Conservation (phyloP, 2,329 filamentous ascomycete species). For the Fusarium pininemorale region DNA sequence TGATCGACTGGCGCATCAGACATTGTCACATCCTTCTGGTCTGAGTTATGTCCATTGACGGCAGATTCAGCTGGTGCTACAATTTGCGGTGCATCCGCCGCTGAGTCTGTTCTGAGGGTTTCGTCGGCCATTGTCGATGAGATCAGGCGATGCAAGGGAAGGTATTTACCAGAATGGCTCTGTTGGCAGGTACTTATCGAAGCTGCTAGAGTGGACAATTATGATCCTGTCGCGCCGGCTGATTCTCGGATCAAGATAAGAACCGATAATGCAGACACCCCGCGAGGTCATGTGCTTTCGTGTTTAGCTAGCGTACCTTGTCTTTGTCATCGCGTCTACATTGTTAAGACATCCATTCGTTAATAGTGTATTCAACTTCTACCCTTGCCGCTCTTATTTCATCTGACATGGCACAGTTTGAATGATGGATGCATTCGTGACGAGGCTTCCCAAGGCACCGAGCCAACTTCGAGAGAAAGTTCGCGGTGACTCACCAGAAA, state of each 20-base stretch:
- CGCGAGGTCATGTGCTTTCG: constrained; percentile 52
- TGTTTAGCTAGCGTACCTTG: constrained; percentile 39
- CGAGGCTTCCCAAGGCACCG: constrained; percentile 39
- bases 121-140: constrained; percentile 46
- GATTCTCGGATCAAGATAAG: constrained; percentile 31
- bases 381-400: neutral
- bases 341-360: neutral
- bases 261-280: neutral
- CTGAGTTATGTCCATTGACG: constrained; percentile 32
- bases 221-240: constrained; percentile 36
- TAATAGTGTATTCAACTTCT: neutral
- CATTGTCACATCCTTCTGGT: constrained; percentile 55
- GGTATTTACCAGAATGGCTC: neutral
- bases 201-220: neutral
- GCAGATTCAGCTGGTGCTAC: constrained; percentile 34
- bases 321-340: constrained; percentile 27
- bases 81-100: constrained; percentile 32
- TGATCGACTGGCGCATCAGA: constrained; percentile 54
- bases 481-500: constrained; percentile 8
- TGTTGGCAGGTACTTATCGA: constrained; percentile 6
- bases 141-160: neutral
- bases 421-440: constrained; percentile 53
- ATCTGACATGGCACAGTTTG: constrained; percentile 12
- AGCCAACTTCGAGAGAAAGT: constrained; percentile 11
- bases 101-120: constrained; percentile 29